A percentile compares a stretch with the other conserved stretches of the same genome.
Evolutionary conservation across 1,284 basidiomycete genomes (phyloP).

Genomic region (Entoloma clypeatum): DNA sequence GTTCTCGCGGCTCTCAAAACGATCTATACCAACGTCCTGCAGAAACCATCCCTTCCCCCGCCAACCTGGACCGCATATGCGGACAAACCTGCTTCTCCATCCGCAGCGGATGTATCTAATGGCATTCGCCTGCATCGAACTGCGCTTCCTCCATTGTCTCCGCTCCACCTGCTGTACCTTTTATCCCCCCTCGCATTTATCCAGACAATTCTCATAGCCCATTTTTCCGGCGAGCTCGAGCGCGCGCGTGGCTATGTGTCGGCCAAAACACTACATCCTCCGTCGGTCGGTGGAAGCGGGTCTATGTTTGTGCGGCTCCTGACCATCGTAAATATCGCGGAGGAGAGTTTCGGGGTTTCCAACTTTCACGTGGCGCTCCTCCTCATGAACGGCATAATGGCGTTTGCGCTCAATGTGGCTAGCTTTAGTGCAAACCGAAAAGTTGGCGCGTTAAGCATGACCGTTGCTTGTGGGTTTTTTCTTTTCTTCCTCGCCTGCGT

Average conservation of each 20-base stretch:
- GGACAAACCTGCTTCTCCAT: too few relatives aligned
- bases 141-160: slow-evolving; percentile 39
- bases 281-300: too few relatives aligned
- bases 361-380: slow-evolving; percentile 47
- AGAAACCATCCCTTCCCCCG: slow-evolving; percentile 33
- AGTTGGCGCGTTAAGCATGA: slow-evolving; percentile 83
- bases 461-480: slow-evolving; percentile 67
- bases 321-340: too few relatives aligned
- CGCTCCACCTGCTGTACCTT: slow-evolving; percentile 82
- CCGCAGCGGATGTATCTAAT: too few relatives aligned
- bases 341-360: slow-evolving; percentile 14
- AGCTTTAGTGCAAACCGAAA: slow-evolving; percentile 90
- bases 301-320: too few relatives aligned
- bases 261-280: slow-evolving; percentile 21
- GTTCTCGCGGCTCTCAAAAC: slow-evolving; percentile 90
- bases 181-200: slow-evolving; percentile 88
- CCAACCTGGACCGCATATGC: neutral
- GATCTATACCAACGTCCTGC: slow-evolving; percentile 82
- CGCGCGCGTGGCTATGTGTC: slow-evolving; percentile 48
- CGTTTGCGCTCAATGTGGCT: slow-evolving; percentile 88
- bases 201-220: slow-evolving; percentile 77
- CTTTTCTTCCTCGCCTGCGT: neutral
- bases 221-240: slow-evolving; percentile 75
- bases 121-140: slow-evolving; percentile 13
- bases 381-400: slow-evolving; percentile 76